Evolutionary conservation across 139 green algal species (phyloP), one percentile per base, ranked within the genome.

Genomic region (Mesotaenium endlicherianum): DNA sequence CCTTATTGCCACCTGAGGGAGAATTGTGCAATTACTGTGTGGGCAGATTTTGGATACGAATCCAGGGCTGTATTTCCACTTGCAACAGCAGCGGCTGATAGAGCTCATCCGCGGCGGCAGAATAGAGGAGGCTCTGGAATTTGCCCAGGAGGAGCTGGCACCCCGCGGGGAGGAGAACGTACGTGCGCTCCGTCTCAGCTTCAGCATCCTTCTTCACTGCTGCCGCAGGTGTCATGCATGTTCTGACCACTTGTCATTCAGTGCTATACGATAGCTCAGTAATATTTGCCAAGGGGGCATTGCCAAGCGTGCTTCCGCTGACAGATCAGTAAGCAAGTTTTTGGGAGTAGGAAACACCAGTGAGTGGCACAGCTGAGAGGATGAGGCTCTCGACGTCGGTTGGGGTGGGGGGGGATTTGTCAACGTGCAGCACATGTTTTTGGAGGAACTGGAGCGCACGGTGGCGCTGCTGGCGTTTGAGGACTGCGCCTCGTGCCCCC

Each of bases 31-130:
- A n/a, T n/a, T n/a, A n/a, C n/a, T n/a, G 41, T 72, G 6, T 50
- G n/a, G 45, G 5, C 83, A 88, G 83, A 88, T 88, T 0, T 68
- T 98, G 50, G 95, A 99, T 60, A 88, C 91, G 34, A 89, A 95
- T 55, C 75, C 89, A 0, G 55, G 90, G 39, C 93, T 98, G 60
- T 93, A 93, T 68, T 98, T 98, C 89, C 95, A 97, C 83, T 89
- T 98, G 44, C 95, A 99, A 82, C 95, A 98, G 89, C 95, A 98
- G 92, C 91, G 90, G 30, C 83, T 98, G 17, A 98, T 98, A 39
- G 95, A 98, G 91, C 88, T 98, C 26, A 95, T 99, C 26, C 88
- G 94, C 0, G 50, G 49, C 16, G 94, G 94, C n/a, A 84, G 91
- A 2, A 80, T 91, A 42, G 92, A 95, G 41, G 90, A 93, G 42